Evolutionary conservation across 192 early-diverging fungal genomes (phyloP).

Genomic region (Oehlia diaphana): DNA sequence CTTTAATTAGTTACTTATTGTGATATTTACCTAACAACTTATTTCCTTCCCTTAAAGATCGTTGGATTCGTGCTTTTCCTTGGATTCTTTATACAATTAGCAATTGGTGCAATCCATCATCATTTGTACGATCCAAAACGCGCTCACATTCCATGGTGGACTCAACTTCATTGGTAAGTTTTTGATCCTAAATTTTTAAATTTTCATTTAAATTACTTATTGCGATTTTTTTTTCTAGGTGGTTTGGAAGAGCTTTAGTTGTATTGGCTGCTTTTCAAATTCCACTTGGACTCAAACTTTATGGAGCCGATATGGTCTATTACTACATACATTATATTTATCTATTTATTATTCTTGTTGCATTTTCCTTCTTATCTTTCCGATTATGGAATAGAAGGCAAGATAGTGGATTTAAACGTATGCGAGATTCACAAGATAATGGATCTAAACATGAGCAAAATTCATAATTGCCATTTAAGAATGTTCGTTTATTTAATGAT

Average conservation of each 20-base stretch:
- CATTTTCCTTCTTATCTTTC: not conserved
- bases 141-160: constrained; percentile 28
- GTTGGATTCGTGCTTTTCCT: constrained; percentile 12
- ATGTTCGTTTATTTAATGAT: no score
- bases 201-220: not conserved
- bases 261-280: not conserved
- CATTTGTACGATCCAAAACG: constrained; percentile 13
- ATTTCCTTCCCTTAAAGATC: not conserved
- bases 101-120: constrained; percentile 22
- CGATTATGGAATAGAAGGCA: not conserved
- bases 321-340: no score
- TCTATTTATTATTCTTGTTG: no score
- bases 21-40: not conserved
- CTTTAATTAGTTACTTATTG: not conserved
- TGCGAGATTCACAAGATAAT: no score
- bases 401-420: not conserved
- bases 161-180: constrained; percentile 28
- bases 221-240: constrained; percentile 2
- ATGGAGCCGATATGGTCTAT: not conserved
- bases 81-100: constrained; percentile 8
- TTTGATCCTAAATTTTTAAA: not conserved
- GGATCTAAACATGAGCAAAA: no score
- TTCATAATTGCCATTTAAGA: no score
- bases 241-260: constrained; percentile 18
- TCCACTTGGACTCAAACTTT: constrained; percentile 10